These are phyloP conservation scores for Botrytis aclada DNA, from an alignment of 2,329 filamentous ascomycete species.

Conservation along the genomic window DNA sequence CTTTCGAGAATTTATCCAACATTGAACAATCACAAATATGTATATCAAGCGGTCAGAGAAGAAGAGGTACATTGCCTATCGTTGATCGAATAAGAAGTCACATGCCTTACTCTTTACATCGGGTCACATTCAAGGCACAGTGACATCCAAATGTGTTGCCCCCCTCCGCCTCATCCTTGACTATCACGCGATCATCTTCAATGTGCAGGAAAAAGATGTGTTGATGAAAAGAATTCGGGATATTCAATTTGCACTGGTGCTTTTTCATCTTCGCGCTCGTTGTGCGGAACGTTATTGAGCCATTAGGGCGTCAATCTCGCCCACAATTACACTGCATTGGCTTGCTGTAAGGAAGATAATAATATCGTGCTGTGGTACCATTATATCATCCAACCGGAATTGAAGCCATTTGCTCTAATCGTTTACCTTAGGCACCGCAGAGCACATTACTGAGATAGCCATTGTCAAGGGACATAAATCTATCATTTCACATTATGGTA, in stretches of 20 bases:
- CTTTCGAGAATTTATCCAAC: background rate
- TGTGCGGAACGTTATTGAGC: constrained; percentile 1
- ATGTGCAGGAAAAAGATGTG: constrained; percentile 1
- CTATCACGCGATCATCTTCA: background rate
- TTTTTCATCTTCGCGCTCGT: background rate
- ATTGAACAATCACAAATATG: background rate
- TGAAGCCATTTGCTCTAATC: background rate
- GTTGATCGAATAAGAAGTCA: background rate
- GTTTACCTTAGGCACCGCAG: background rate
- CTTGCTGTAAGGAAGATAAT: background rate
- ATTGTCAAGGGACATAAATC: background rate
- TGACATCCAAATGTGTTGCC: background rate
- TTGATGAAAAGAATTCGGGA: background rate
- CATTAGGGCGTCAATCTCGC: background rate
- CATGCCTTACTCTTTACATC: background rate
- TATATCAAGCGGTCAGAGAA: background rate
- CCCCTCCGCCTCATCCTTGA: background rate
- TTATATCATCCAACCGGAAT: constrained; percentile 8
- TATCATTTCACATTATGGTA: background rate
- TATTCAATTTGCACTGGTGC: background rate
- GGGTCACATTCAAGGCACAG: background rate
- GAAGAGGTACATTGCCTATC: background rate
- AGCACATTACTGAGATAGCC: background rate
- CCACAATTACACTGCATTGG: constrained; percentile 18
- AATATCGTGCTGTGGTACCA: background rate